Conservation (phyloP, 208 protist species). For the Sergeia podlipaevii region DNA sequence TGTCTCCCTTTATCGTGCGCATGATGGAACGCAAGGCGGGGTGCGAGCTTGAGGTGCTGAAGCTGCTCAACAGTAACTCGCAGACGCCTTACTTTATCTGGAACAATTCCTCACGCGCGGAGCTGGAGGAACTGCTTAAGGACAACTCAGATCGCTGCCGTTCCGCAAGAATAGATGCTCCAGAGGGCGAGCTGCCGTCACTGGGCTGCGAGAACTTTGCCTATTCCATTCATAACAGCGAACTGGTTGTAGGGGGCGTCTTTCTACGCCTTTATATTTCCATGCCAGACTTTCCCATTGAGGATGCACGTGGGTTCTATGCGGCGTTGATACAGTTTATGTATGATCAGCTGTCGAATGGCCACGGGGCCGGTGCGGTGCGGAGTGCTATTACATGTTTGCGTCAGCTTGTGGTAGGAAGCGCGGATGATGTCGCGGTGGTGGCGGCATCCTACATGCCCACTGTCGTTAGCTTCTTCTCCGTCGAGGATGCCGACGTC, state of each 20-base stretch:
- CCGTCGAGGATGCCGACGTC: conserved; percentile 18
- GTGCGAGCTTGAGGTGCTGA: conserved; percentile 58
- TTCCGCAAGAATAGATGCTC: conserved; percentile 35
- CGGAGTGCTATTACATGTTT: conserved; percentile 24
- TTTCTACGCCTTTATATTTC: conserved; percentile 89
- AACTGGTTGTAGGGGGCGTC: conserved; percentile 84
- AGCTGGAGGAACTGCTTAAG: conserved; percentile 69
- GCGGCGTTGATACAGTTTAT: conserved; percentile 44
- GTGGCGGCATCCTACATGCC: conserved; percentile 9
- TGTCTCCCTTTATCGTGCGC: conserved; percentile 81
- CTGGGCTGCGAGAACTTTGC: conserved; percentile 24
- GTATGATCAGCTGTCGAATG: conserved; percentile 15
- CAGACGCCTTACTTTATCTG: conserved; percentile 87
- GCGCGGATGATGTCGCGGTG: conserved; percentile 7
- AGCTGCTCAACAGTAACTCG: conserved; percentile 79
- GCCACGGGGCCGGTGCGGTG: not conserved
- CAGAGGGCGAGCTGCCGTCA: conserved; percentile 18
- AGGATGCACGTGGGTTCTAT: conserved; percentile 67
- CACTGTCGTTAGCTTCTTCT: conserved; percentile 27
- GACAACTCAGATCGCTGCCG: conserved; percentile 43
- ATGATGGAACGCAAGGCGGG: conserved; percentile 36
- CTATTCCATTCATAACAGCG: conserved; percentile 60
- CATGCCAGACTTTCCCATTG: conserved; percentile 71
- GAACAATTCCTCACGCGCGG: conserved; percentile 77
- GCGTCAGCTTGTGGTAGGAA: conserved; percentile 28